Percentiles rank a stretch among this genome's conserved stretches.
phyloP scores from a whole-genome alignment of 129 eudicot species.

The Flaveria linearis region DNA sequence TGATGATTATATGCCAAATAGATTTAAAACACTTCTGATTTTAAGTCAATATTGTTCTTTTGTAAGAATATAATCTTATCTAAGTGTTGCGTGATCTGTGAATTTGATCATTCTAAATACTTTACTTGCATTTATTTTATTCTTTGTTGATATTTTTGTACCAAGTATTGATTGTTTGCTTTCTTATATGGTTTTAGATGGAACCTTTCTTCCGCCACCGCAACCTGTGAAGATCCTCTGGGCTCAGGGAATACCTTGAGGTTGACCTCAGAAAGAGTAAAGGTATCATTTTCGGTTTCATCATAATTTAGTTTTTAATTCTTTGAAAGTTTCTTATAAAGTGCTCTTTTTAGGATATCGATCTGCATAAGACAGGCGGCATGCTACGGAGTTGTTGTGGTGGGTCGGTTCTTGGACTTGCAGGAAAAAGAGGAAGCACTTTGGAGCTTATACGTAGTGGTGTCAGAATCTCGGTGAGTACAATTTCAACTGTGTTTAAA shows the following conservation, averaged over 20 bases:
- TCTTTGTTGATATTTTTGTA: background rate
- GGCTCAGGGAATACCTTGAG: constrained; percentile 14
- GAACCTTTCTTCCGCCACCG: constrained; percentile 17
- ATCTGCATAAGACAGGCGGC: constrained; percentile 24
- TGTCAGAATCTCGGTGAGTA: constrained; percentile 61
- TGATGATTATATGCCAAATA: constrained; percentile 16
- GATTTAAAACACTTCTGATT: background rate
- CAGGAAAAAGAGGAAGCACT: constrained; percentile 71
- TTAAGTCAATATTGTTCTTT: background rate
- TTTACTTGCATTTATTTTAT: background rate
- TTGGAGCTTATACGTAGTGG: constrained; percentile 68
- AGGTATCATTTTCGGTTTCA: constrained; percentile 35
- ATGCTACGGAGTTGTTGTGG: constrained; percentile 35
- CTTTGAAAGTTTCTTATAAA: background rate
- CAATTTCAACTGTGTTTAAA: background rate
- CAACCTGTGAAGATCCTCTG: constrained; percentile 1
- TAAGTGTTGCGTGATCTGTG: too few relatives aligned
- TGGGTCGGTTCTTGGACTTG: constrained; percentile 77
- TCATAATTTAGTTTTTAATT: background rate
- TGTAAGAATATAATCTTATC: background rate
- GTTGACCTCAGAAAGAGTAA: constrained; percentile 10
- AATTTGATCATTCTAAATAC: background rate
- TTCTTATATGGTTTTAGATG: constrained; percentile 25
- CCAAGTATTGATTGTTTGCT: constrained; percentile 12
- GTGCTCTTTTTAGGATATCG: constrained; percentile 32